Percentiles rank a stretch among this genome's conserved stretches.
These are phyloP conservation scores for Melanopsichium pennsylvanicum DNA, from an alignment of 1,284 basidiomycete genomes.

Conservation along the genomic window DNA sequence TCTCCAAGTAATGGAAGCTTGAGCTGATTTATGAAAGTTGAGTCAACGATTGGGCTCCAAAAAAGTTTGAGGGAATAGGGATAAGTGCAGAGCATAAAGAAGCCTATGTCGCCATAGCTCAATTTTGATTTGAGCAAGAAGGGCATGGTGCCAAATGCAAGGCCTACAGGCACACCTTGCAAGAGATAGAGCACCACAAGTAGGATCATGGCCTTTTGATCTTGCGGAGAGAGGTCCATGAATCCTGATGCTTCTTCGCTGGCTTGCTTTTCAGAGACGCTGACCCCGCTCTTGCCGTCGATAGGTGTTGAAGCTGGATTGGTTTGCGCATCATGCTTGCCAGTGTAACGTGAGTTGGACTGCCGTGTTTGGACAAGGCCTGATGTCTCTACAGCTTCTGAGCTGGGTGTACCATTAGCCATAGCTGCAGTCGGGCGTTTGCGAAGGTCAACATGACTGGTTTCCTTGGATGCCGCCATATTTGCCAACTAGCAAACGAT, in stretches of 20 bases:
- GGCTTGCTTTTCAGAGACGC: slow-evolving; percentile 15
- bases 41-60: slow-evolving; percentile 98
- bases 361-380: slow-evolving; percentile 28
- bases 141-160: slow-evolving; percentile 82
- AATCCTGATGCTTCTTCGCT: slow-evolving; percentile 36
- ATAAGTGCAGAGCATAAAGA: slow-evolving; percentile 92
- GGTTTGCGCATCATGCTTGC: slow-evolving; percentile 1
- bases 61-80: slow-evolving; percentile 96
- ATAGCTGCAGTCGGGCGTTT: slow-evolving; percentile 22
- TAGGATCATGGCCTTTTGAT: slow-evolving; percentile 75
- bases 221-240: slow-evolving; percentile 43
- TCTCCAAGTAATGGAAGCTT: slow-evolving; percentile 34
- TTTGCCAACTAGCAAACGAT: not conserved
- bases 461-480: slow-evolving; percentile 17
- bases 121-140: slow-evolving; percentile 93
- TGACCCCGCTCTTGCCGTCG: slow-evolving; percentile 17
- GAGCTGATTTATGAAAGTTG: slow-evolving; percentile 77
- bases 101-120: slow-evolving; percentile 93
- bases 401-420: slow-evolving; percentile 20
- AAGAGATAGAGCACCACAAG: slow-evolving; percentile 89
- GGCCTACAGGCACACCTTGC: slow-evolving; percentile 91
- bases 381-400: slow-evolving; percentile 24
- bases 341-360: not conserved
- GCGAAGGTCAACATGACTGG: slow-evolving; percentile 11
- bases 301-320: slow-evolving; percentile 12